phyloP scores from a whole-genome alignment of 441 rosid genomes.

The Corymbia calophylla region DNA sequence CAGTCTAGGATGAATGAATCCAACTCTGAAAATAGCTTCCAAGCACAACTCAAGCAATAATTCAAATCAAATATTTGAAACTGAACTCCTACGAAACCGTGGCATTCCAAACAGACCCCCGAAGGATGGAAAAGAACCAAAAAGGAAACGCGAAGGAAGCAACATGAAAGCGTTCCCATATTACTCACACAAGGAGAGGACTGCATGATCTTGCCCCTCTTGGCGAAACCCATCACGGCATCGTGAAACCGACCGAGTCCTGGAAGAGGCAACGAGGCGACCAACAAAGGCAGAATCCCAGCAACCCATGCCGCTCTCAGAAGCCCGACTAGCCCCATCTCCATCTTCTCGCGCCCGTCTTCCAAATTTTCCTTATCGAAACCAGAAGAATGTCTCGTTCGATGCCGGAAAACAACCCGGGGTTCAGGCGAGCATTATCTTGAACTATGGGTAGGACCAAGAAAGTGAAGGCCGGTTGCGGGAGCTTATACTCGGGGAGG shows the following conservation, averaged over 20 bases:
- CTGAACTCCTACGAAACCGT: not conserved
- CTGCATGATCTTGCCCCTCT: conserved; percentile 47
- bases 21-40: not conserved
- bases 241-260: conserved; percentile 16
- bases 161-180: not conserved
- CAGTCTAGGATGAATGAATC: not conserved
- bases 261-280: conserved; percentile 37
- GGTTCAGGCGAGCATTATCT: not conserved
- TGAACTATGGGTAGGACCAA: not conserved
- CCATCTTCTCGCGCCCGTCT: conserved; percentile 16
- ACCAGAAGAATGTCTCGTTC: not conserved
- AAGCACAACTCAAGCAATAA: not conserved
- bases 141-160: not conserved
- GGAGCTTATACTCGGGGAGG: not conserved
- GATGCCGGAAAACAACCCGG: not conserved
- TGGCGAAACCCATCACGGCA: conserved; percentile 27
- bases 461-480: not conserved
- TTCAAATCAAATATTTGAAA: not conserved
- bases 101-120: not conserved
- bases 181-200: conserved; percentile 26
- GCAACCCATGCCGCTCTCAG: conserved; percentile 49
- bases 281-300: conserved; percentile 27
- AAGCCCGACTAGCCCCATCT: conserved; percentile 23
- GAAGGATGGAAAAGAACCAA: not conserved
- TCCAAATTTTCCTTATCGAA: not conserved